A percentile compares a stretch with the other conserved stretches of the same genome.
These are phyloP conservation scores for Quercus tomentella DNA, from an alignment of 331 rosid species.

Conservation along the genomic window DNA sequence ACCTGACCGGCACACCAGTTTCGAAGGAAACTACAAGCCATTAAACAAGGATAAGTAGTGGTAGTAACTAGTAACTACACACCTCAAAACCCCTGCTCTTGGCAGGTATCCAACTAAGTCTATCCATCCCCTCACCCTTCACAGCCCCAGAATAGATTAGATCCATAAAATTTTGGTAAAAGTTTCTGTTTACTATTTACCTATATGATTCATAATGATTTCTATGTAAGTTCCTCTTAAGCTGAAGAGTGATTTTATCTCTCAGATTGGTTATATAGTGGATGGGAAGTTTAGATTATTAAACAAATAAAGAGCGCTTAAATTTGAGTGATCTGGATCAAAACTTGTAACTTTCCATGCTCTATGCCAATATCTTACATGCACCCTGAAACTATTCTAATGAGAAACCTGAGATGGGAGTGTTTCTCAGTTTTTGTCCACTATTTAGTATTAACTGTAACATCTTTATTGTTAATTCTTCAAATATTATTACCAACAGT, in stretches of 20 bases:
- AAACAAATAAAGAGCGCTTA: not conserved
- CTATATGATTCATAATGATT: not conserved
- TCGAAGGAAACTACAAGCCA: too few species aligned
- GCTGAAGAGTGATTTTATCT: not conserved
- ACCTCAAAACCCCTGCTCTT: too few species aligned
- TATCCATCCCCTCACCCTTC: too few species aligned
- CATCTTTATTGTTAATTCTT: not conserved
- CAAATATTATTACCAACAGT: not conserved
- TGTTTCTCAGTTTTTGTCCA: constrained; percentile 1
- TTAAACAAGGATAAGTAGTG: too few species aligned
- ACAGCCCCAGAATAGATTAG: too few species aligned
- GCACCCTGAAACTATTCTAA: not conserved
- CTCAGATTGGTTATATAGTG: not conserved
- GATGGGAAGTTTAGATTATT: not conserved
- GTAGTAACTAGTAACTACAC: too few species aligned
- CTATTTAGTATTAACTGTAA: not conserved
- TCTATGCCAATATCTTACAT: not conserved
- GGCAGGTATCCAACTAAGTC: too few species aligned
- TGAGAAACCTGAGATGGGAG: not conserved
- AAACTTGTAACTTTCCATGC: not conserved
- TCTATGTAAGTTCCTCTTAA: not conserved
- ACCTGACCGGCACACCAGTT: too few species aligned
- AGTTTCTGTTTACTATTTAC: not conserved
- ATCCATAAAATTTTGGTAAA: not conserved
- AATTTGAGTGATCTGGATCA: not conserved